These are phyloP conservation scores for Xylaria curta DNA, from an alignment of 495 filamentous ascomycete genomes.

Conservation along the genomic window DNA sequence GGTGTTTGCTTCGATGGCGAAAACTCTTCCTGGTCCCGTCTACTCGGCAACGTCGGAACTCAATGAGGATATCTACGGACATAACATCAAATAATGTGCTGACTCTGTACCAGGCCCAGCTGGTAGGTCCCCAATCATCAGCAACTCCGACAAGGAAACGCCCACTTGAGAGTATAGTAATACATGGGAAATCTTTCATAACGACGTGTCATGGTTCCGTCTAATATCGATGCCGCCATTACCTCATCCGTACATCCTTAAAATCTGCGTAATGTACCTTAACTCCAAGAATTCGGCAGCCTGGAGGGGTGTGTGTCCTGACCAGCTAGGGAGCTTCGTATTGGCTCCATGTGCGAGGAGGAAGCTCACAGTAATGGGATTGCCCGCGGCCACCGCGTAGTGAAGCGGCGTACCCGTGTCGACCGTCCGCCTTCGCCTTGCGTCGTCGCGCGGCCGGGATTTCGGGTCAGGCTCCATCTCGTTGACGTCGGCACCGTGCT, in stretches of 20 bases:
- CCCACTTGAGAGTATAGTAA: slow-evolving; percentile 15
- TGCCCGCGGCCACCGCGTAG: slow-evolving; percentile 27
- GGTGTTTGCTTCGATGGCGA: background rate
- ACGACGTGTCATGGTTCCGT: slow-evolving; percentile 16
- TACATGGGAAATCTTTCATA: slow-evolving; percentile 20
- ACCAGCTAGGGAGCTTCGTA: slow-evolving; percentile 29
- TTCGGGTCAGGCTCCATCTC: slow-evolving; percentile 32
- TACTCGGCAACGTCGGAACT: background rate
- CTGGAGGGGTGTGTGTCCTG: slow-evolving; percentile 28
- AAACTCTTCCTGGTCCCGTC: too few relatives aligned
- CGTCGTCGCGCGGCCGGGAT: slow-evolving; percentile 25
- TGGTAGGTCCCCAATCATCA: background rate
- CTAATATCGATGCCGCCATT: slow-evolving; percentile 15
- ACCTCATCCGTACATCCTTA: slow-evolving; percentile 28
- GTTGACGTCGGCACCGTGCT: slow-evolving; percentile 30
- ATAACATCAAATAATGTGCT: slow-evolving; percentile 10
- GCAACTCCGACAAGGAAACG: slow-evolving; percentile 12
- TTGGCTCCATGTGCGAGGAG: slow-evolving; percentile 28
- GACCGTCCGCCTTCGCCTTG: slow-evolving; percentile 25
- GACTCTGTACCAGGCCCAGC: background rate
- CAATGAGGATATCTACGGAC: background rate
- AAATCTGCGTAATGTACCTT: slow-evolving; percentile 27
- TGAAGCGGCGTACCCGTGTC: slow-evolving; percentile 30
- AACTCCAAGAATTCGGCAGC: slow-evolving; percentile 24
- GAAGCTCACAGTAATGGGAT: slow-evolving; percentile 29